Base-by-base conservation (phyloP, 73 alveolate genomes). In the Symbiodinium natans region DNA sequence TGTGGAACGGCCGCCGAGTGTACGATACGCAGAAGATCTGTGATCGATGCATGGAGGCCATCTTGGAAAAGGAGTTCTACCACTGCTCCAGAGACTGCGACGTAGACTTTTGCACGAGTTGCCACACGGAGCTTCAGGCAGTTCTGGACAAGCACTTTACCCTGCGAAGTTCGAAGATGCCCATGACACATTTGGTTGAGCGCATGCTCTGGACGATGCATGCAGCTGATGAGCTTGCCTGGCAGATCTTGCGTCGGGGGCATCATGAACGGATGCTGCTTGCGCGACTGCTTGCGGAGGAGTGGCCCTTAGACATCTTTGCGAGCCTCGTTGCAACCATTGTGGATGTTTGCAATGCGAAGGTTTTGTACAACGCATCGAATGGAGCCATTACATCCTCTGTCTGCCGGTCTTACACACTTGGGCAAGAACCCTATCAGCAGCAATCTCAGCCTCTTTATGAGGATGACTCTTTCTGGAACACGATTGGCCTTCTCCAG, bases 341-440 rank as follows among this genome's bases (percentile, higher is more conserved):
- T n/a, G 86, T 77, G 31, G 86, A 77, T 33, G 86, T 77, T 23
- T 77, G 86, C 86, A 77, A 77, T 25, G 86, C 52, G 33, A 77
- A 36, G n/a, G 46, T 77, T 23, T 25, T 77, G 52, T 77, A 77
- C 86, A 77, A 77, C 86, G 42, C 86, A 13, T 36, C 86, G 3
- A 77, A 77, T 25, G 86, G 86, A 36, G 86, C 80, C 5, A 29
- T 27, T 27, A 63, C 80, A 29, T 63, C 80, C 33, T 63, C 80
- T 29, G 80, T 63, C 11, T 13, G 80, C 40, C 80, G 80, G 1
- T 63, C 80, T 19, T 63, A 23, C 80, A 63, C 4, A 29, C 80
- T 23, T 13, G 71, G 23, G 71, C 80, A 63, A 63, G 80, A 63
- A 29, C 80, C 38, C 40, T 63, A 63, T 63, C 38, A 63, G 80